A percentile compares a stretch with the other conserved stretches of the same genome.
Conservation (phyloP, 768 basidiomycete genomes). For the Hypholoma sublateritium region DNA sequence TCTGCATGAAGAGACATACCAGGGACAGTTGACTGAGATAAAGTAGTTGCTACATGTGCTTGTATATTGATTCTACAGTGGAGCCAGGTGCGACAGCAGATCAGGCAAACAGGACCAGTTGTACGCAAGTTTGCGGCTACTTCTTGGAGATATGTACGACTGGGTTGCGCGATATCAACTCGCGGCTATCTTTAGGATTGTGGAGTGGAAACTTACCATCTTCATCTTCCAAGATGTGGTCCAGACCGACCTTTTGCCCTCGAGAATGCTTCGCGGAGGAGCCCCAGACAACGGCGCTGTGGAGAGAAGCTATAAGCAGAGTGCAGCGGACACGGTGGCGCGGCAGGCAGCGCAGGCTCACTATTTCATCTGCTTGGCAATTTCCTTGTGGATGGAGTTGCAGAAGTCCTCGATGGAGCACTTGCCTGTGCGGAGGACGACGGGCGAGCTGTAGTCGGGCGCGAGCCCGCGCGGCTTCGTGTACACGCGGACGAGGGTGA, state of each 20-base stretch:
- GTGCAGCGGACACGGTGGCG: not conserved
- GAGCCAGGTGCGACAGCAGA: not conserved
- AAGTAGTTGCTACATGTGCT: slow-evolving; percentile 28
- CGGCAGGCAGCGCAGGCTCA: slow-evolving; percentile 41
- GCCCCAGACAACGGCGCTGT: slow-evolving; percentile 93
- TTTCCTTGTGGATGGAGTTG: slow-evolving; percentile 93
- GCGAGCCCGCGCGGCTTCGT: slow-evolving; percentile 91
- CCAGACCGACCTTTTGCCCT: slow-evolving; percentile 93
- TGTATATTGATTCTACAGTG: slow-evolving; percentile 21
- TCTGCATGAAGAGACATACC: slow-evolving; percentile 53
- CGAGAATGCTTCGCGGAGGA: slow-evolving; percentile 95
- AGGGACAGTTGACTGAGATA: slow-evolving; percentile 48
- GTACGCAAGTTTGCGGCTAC: slow-evolving; percentile 17
- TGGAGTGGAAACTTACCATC: slow-evolving; percentile 55
- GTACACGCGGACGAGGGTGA: slow-evolving; percentile 93
- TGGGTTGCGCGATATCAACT: slow-evolving; percentile 10
- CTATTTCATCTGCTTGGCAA: slow-evolving; percentile 98
- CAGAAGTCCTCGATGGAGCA: slow-evolving; percentile 88
- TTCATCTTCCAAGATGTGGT: slow-evolving; percentile 86
- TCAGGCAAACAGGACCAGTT: slow-evolving; percentile 1
- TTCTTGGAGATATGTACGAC: slow-evolving; percentile 42
- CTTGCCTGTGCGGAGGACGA: slow-evolving; percentile 72
- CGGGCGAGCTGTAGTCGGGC: slow-evolving; percentile 90
- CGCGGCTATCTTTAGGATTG: not conserved
- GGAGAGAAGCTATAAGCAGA: not conserved